These are phyloP conservation scores for Stephanodiscus minutulus DNA, from an alignment of 108 stramenopile genomes.

Conservation along the genomic window DNA sequence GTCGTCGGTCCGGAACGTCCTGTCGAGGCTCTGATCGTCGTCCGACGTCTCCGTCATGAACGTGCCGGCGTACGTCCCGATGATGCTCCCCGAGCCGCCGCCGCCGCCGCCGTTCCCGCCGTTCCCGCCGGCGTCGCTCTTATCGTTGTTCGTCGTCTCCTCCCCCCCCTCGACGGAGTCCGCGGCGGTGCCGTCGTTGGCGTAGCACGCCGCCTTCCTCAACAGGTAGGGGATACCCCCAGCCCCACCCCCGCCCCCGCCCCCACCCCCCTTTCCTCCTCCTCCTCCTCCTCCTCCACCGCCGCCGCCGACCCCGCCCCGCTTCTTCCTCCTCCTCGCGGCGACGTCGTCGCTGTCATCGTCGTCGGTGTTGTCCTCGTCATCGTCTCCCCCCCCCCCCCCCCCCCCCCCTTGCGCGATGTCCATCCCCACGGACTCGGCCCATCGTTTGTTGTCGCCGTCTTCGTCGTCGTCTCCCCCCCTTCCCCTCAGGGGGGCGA, in stretches of 20 bases:
- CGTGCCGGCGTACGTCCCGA: background rate
- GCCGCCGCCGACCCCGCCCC: background rate
- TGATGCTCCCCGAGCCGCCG: too few species aligned
- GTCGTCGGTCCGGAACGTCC: background rate
- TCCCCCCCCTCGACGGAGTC: constrained; percentile 11
- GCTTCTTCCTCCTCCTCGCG: background rate
- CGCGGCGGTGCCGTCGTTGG: constrained; percentile 5
- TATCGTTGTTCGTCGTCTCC: background rate
- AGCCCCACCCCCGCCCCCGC: too few species aligned
- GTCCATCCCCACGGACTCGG: background rate
- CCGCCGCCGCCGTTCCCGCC: background rate
- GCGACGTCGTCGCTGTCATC: background rate
- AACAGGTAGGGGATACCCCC: constrained; percentile 12
- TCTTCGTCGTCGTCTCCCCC: background rate
- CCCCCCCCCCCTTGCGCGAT: background rate
- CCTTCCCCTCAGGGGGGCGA: background rate
- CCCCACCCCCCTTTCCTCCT: too few species aligned
- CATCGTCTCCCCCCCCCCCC: too few species aligned
- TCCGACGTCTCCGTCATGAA: background rate
- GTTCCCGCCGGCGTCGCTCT: background rate
- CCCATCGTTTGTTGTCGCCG: background rate
- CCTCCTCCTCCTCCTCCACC: too few species aligned
- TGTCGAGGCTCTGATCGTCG: background rate
- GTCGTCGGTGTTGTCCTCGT: background rate
- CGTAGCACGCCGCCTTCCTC: constrained; percentile 34